phyloP scores from a whole-genome alignment of 805 yeast genomes.

The Monosporozyma solicola region DNA sequence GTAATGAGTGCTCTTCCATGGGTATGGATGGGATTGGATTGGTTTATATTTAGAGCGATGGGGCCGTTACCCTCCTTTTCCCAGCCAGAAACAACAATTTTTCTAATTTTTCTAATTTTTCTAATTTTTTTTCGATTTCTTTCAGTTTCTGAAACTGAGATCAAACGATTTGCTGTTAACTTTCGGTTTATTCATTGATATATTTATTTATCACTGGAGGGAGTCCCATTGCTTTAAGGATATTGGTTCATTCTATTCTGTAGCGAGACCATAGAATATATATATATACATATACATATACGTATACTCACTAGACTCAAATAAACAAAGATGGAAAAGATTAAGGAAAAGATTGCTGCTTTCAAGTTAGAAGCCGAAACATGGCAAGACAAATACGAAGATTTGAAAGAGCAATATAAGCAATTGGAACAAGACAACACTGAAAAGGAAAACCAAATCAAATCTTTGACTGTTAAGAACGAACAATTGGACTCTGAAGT shows the following conservation, averaged over 20 bases:
- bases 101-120: too few species aligned
- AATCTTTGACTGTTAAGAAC: constrained; percentile 86
- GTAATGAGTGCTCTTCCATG: not conserved
- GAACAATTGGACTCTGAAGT: constrained; percentile 75
- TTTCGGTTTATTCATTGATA: not conserved
- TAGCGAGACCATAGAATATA: not conserved
- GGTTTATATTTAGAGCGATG: too few species aligned
- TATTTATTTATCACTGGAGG: not conserved
- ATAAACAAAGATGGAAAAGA: constrained; percentile 42
- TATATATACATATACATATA: not conserved
- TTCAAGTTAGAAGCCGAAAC: constrained; percentile 91
- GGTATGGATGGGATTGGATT: too few species aligned
- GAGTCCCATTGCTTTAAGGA: not conserved
- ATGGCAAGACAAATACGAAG: constrained; percentile 97
- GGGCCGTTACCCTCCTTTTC: not conserved
- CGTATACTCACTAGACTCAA: not conserved
- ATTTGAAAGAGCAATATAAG: constrained; percentile 69
- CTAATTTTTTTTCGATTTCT: not conserved
- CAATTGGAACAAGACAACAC: constrained; percentile 84
- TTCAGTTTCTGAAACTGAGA: not conserved
- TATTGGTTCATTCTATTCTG: not conserved
- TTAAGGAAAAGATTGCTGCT: constrained; percentile 69
- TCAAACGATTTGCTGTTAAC: not conserved
- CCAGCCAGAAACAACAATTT: not conserved
- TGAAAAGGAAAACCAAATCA: constrained; percentile 92